These are phyloP conservation scores for Beauveria sp. DNA, from an alignment of 2,329 filamentous ascomycete genomes.

Conservation along the genomic window DNA sequence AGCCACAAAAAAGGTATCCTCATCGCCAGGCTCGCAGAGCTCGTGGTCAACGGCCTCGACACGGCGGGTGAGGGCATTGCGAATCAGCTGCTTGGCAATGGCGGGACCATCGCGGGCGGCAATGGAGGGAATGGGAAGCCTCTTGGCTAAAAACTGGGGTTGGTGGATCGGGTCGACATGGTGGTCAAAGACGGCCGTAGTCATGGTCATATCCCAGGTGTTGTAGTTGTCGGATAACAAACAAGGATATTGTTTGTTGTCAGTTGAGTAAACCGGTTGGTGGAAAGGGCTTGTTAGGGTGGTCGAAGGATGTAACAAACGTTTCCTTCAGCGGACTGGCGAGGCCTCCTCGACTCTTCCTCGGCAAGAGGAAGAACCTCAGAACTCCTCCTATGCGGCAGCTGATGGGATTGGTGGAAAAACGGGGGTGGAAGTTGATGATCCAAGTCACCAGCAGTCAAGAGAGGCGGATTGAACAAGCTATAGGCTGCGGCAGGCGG, in stretches of 20 bases:
- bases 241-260: not conserved
- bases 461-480: conserved; percentile 39
- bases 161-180: conserved; percentile 43
- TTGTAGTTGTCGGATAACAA: conserved; percentile 12
- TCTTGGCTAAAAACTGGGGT: conserved; percentile 40
- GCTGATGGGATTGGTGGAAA: conserved; percentile 64
- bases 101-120: conserved; percentile 33
- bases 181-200: conserved; percentile 50
- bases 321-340: conserved; percentile 83
- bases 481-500: conserved; percentile 41
- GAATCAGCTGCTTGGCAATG: conserved; percentile 70
- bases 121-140: conserved; percentile 30
- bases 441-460: conserved; percentile 39
- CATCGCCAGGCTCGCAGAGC: conserved; percentile 81
- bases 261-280: conserved; percentile 30
- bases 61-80: conserved; percentile 77
- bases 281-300: conserved; percentile 57
- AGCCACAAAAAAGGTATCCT: conserved; percentile 97
- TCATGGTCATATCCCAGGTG: conserved; percentile 56
- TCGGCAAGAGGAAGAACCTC: conserved; percentile 98
- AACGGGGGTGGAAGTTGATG: conserved; percentile 42
- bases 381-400: conserved; percentile 99
- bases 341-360: conserved; percentile 99
- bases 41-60: conserved; percentile 81
- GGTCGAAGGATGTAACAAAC: conserved; percentile 92